A percentile compares a stretch with the other conserved stretches of the same genome.
phyloP scores from a whole-genome alignment of 345 rosid species.

The Populus davidiana region DNA sequence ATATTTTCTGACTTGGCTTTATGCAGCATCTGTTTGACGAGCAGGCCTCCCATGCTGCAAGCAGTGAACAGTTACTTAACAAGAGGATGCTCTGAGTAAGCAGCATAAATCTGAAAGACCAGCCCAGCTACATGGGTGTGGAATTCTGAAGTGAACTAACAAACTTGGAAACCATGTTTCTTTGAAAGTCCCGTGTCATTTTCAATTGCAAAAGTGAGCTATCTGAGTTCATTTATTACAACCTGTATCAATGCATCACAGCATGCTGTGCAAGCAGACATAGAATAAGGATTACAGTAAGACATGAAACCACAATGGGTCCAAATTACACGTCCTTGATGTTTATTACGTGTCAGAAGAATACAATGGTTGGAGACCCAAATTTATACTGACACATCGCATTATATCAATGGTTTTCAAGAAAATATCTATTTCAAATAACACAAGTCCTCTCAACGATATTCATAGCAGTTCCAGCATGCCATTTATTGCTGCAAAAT shows the following conservation, averaged over 20 bases:
- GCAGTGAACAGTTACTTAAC: slow-evolving; percentile 5
- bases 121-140: neutral
- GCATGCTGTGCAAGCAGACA: neutral
- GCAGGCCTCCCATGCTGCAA: slow-evolving; percentile 95
- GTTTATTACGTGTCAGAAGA: neutral
- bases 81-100: neutral
- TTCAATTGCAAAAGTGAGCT: neutral
- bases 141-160: neutral
- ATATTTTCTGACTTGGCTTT: slow-evolving; percentile 82
- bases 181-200: neutral
- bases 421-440: neutral
- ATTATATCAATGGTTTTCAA: neutral
- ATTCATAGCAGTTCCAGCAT: neutral
- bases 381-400: neutral
- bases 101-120: neutral
- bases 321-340: neutral
- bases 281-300: neutral
- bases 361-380: neutral
- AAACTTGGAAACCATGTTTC: slow-evolving; percentile 2
- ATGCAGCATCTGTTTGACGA: slow-evolving; percentile 88
- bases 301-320: neutral
- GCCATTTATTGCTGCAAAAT: neutral
- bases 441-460: neutral
- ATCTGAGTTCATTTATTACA: neutral
- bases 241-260: neutral